Conservation (phyloP, 176 grass and related monocot species). For the Oryza meridionalis region DNA sequence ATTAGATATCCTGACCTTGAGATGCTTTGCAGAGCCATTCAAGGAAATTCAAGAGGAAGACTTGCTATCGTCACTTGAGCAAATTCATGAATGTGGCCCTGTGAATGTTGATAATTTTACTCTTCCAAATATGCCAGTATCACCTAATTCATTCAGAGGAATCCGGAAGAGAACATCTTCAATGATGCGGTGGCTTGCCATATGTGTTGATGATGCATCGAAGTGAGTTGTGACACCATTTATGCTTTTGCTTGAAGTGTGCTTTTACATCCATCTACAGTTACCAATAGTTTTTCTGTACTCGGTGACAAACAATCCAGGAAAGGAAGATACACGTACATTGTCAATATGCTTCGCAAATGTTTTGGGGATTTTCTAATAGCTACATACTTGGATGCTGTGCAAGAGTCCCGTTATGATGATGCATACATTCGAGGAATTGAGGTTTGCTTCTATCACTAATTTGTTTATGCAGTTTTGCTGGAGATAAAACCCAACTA, state of each 20-base stretch:
- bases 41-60: slow-evolving; percentile 55
- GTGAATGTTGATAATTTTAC: slow-evolving; percentile 58
- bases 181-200: slow-evolving; percentile 77
- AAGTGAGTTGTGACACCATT: slow-evolving; percentile 58
- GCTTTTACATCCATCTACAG: slow-evolving; percentile 1
- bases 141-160: slow-evolving; percentile 79
- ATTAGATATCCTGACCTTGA: slow-evolving; percentile 21
- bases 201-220: slow-evolving; percentile 77
- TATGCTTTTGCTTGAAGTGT: slow-evolving; percentile 25
- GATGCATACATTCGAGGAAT: slow-evolving; percentile 73
- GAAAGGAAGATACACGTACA: slow-evolving; percentile 77
- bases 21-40: slow-evolving; percentile 68
- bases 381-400: slow-evolving; percentile 71
- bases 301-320: slow-evolving; percentile 52
- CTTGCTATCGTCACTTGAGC: slow-evolving; percentile 65
- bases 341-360: slow-evolving; percentile 78
- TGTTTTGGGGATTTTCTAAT: slow-evolving; percentile 95
- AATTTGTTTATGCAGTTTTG: slow-evolving; percentile 23
- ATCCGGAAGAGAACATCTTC: slow-evolving; percentile 83
- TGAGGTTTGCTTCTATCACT: slow-evolving; percentile 60
- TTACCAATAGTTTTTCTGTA: slow-evolving; percentile 31
- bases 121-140: slow-evolving; percentile 71
- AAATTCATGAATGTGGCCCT: slow-evolving; percentile 52
- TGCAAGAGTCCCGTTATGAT: slow-evolving; percentile 80
- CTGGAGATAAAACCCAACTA: slow-evolving; percentile 22